A percentile compares a stretch with the other conserved stretches of the same genome.
phyloP scores from a whole-genome alignment of 192 early-diverging fungal genomes.

The Paraglomus brasilianum region DNA sequence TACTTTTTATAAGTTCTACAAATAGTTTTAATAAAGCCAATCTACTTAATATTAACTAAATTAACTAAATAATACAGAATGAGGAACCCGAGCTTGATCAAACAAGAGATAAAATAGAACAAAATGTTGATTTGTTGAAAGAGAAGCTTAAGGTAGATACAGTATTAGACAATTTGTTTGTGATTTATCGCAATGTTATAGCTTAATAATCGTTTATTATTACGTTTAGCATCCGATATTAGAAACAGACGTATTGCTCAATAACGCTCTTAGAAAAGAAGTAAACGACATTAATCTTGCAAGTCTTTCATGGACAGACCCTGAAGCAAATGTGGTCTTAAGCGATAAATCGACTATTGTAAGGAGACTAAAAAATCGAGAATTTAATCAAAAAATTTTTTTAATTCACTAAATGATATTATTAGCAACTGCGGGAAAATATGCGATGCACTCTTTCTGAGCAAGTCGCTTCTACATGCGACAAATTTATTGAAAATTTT shows the following conservation, averaged over 20 bases:
- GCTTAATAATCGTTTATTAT: no score
- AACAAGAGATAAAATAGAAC: slow-evolving; percentile 16
- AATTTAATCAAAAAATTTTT: not conserved
- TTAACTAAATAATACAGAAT: no score
- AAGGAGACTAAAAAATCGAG: slow-evolving; percentile 10
- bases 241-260: slow-evolving; percentile 6
- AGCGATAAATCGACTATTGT: slow-evolving; percentile 7
- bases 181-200: no score
- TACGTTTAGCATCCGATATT: no score
- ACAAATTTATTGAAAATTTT: slow-evolving; percentile 16
- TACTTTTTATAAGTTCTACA: no score
- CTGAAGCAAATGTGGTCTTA: slow-evolving; percentile 3
- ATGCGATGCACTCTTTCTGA: slow-evolving; percentile 4
- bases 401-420: slow-evolving; percentile 11
- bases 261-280: slow-evolving; percentile 17
- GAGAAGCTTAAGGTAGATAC: not conserved
- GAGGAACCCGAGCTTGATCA: slow-evolving; percentile 1
- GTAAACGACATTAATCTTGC: no score
- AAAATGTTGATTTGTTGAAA: slow-evolving; percentile 17
- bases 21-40: no score
- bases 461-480: not conserved
- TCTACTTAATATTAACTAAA: no score
- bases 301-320: no score
- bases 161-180: no score
- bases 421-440: slow-evolving; percentile 19